Evolutionary conservation across 306 rosid genomes (phyloP).

Genomic region (Hippophae gyantsensis): DNA sequence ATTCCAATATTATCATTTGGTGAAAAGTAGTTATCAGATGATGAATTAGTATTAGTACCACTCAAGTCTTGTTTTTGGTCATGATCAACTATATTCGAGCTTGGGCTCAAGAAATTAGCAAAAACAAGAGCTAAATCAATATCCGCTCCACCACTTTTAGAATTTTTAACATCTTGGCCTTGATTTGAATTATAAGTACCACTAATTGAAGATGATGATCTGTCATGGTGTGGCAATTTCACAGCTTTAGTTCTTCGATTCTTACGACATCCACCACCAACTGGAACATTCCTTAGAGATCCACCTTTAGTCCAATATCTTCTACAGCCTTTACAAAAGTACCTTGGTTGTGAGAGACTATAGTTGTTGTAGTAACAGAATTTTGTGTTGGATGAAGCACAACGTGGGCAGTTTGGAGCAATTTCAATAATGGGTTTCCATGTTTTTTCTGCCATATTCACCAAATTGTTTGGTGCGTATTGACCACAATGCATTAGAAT

Average conservation of each 20-base stretch:
- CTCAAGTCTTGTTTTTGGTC: too few relatives aligned
- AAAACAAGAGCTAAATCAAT: slow-evolving; percentile 75
- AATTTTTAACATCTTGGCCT: slow-evolving; percentile 5
- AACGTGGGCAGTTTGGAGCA: slow-evolving; percentile 81
- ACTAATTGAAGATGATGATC: not conserved
- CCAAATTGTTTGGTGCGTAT: not conserved
- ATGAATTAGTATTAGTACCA: too few relatives aligned
- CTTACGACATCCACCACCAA: slow-evolving; percentile 74
- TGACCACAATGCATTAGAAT: not conserved
- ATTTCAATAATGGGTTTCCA: slow-evolving; percentile 57
- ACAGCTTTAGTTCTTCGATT: slow-evolving; percentile 36
- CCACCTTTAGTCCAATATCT: slow-evolving; percentile 98
- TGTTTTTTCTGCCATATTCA: slow-evolving; percentile 17
- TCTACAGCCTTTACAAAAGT: slow-evolving; percentile 75
- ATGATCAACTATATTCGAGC: too few relatives aligned
- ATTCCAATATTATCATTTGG: too few relatives aligned
- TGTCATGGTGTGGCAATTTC: not conserved
- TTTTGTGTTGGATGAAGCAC: slow-evolving; percentile 82
- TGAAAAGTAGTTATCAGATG: too few relatives aligned
- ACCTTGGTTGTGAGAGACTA: slow-evolving; percentile 85
- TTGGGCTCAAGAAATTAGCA: slow-evolving; percentile 53
- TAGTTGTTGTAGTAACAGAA: slow-evolving; percentile 97
- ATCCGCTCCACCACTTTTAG: slow-evolving; percentile 27
- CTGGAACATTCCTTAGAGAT: slow-evolving; percentile 69
- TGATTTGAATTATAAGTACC: not conserved